A percentile compares a stretch with the other conserved stretches of the same genome.
These are phyloP conservation scores for Melanopsichium pennsylvanicum DNA, from an alignment of 1,284 basidiomycete genomes.

Conservation along the genomic window DNA sequence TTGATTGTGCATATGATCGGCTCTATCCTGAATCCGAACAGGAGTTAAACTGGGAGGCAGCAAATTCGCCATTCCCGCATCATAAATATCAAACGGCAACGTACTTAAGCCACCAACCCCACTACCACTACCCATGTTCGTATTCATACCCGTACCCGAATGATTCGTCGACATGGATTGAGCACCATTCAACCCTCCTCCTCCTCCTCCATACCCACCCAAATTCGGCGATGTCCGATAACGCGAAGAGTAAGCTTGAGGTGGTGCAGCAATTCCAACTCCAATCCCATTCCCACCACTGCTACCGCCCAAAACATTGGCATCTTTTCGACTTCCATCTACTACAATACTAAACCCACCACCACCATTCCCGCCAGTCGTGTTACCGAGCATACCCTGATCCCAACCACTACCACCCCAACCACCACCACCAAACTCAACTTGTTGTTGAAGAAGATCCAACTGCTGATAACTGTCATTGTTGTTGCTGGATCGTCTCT, in stretches of 20 bases:
- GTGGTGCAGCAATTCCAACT: constrained; percentile 32
- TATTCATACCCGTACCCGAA: no score
- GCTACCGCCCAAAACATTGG: constrained; percentile 7
- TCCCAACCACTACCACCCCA: constrained; percentile 12
- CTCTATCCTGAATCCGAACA: constrained; percentile 44
- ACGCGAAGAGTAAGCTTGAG: constrained; percentile 31
- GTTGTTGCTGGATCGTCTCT: constrained; percentile 23
- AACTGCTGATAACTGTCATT: constrained; percentile 43
- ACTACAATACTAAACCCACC: constrained; percentile 35
- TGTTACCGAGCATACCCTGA: constrained; percentile 6
- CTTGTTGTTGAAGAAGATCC: constrained; percentile 50
- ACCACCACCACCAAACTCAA: constrained; percentile 19
- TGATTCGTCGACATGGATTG: constrained; percentile 5
- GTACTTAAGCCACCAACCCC: no score
- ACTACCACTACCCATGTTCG: constrained; percentile 6
- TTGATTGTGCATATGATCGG: constrained; percentile 18
- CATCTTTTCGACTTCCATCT: constrained; percentile 16
- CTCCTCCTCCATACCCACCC: constrained; percentile 6
- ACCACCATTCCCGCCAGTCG: constrained; percentile 2
- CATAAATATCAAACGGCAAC: constrained; percentile 53
- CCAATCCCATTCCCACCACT: not conserved
- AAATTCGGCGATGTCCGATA: constrained; percentile 26
- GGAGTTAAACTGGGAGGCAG: constrained; percentile 38
- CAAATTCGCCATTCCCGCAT: constrained; percentile 50
- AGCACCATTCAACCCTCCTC: constrained; percentile 10